Evolutionary conservation across 345 rosid genomes (phyloP).

Genomic region (sweet orange (Citrus sinensis)): DNA sequence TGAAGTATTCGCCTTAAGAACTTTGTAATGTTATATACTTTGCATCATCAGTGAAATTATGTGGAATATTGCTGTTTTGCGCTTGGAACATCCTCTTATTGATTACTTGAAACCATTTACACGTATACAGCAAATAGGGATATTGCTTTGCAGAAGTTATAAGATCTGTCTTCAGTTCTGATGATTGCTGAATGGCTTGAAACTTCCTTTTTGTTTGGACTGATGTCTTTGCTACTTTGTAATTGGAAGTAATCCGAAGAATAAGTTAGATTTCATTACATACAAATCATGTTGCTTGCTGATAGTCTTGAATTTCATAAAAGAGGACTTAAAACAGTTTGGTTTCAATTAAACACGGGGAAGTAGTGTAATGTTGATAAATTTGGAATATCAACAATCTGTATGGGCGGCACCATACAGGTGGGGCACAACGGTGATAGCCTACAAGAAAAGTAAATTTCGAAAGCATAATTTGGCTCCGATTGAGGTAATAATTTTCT

Average conservation of each 20-base stretch:
- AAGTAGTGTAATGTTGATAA: not conserved
- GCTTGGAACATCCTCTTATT: not conserved
- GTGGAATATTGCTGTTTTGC: not conserved
- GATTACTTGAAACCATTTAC: not conserved
- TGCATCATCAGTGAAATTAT: not conserved
- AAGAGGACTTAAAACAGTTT: not conserved
- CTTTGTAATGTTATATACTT: not conserved
- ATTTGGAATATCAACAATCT: not conserved
- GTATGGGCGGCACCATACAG: constrained; percentile 54
- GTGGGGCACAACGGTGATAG: constrained; percentile 86
- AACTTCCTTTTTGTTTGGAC: not conserved
- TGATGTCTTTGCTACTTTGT: not conserved
- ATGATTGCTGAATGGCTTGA: not conserved
- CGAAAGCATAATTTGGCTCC: constrained; percentile 66
- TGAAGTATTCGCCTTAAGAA: not conserved
- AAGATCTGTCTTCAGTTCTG: not conserved
- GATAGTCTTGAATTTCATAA: not conserved
- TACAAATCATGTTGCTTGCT: not conserved
- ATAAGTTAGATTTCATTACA: not conserved
- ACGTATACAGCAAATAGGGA: not conserved
- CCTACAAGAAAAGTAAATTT: constrained; percentile 79
- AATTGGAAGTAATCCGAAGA: not conserved
- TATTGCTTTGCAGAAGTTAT: not conserved
- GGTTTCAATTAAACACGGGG: not conserved
- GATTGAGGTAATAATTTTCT: constrained; percentile 55